These are phyloP conservation scores for Populus hybrid DNA, from an alignment of 441 rosid species.

Conservation along the genomic window DNA sequence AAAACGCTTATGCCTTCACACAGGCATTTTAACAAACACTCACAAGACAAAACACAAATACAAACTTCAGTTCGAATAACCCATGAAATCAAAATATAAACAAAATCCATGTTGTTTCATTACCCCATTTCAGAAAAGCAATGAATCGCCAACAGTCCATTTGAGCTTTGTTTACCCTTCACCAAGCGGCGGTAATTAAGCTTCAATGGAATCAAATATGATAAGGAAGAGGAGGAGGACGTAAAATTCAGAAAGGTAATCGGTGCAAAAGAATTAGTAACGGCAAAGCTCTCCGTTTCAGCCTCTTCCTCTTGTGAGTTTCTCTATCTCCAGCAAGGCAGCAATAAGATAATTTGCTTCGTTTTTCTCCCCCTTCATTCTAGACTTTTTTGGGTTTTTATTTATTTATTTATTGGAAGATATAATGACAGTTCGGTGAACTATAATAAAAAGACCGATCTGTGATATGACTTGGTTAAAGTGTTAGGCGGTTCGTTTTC, in stretches of 20 bases:
- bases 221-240: conserved; percentile 13
- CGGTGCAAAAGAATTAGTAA: conserved; percentile 33
- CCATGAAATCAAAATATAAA: background rate
- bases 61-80: background rate
- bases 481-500: too few relatives aligned
- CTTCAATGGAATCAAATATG: conserved; percentile 26
- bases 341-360: background rate
- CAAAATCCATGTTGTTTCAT: background rate
- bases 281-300: conserved; percentile 7
- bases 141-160: conserved; percentile 31
- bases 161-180: conserved; percentile 19
- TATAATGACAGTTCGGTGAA: background rate
- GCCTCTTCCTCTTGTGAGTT: background rate
- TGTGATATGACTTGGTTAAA: too few relatives aligned
- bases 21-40: conserved; percentile 46
- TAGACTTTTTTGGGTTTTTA: background rate
- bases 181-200: conserved; percentile 18
- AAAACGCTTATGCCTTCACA: conserved; percentile 11
- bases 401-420: background rate
- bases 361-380: background rate
- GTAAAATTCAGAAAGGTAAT: conserved; percentile 26
- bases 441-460: too few relatives aligned
- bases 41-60: conserved; percentile 4
- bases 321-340: background rate
- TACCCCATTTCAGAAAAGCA: conserved; percentile 52